Percentiles rank a stretch among this genome's conserved stretches.
Conservation (phyloP, 768 basidiomycete species). For the Russula abietina region DNA sequence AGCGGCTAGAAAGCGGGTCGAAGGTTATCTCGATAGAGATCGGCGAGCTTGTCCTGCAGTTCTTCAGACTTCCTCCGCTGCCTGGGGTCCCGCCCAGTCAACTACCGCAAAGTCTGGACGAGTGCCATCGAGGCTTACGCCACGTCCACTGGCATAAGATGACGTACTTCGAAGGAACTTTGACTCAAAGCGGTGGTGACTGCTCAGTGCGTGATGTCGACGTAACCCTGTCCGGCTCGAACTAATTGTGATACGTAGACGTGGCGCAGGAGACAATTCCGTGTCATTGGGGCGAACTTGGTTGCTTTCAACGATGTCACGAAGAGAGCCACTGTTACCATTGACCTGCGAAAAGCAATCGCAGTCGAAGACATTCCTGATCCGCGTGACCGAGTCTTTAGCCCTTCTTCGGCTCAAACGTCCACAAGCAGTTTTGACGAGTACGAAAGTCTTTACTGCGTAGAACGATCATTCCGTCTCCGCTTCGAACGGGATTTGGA, state of each 20-base stretch:
- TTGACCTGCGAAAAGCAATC: constrained; percentile 80
- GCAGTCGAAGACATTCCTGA: constrained; percentile 73
- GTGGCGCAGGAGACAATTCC: constrained; percentile 76
- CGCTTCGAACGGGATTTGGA: constrained; percentile 71
- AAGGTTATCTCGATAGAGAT: constrained; percentile 62
- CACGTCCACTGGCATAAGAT: constrained; percentile 93
- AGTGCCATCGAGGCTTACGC: constrained; percentile 80
- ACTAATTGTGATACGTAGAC: constrained; percentile 41
- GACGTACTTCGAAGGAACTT: constrained; percentile 85
- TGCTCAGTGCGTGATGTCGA: constrained; percentile 58
- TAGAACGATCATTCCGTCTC: constrained; percentile 81
- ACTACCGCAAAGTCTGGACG: constrained; percentile 88
- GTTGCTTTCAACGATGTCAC: constrained; percentile 92
- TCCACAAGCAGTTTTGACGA: constrained; percentile 44
- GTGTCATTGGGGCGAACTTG: constrained; percentile 79
- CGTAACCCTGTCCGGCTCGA: neutral
- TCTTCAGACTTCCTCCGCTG: constrained; percentile 85
- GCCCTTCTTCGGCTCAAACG: constrained; percentile 38
- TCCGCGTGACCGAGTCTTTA: constrained; percentile 40
- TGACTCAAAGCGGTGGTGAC: constrained; percentile 93
- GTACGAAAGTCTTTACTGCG: constrained; percentile 57
- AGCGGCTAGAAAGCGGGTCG: constrained; percentile 52
- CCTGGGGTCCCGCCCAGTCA: constrained; percentile 74
- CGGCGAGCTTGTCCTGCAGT: constrained; percentile 83
- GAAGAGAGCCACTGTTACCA: constrained; percentile 83